Percentiles rank a stretch among this genome's conserved stretches.
These are phyloP conservation scores for Boeremia exigua DNA, from an alignment of 2,329 filamentous ascomycete species.

Conservation along the genomic window DNA sequence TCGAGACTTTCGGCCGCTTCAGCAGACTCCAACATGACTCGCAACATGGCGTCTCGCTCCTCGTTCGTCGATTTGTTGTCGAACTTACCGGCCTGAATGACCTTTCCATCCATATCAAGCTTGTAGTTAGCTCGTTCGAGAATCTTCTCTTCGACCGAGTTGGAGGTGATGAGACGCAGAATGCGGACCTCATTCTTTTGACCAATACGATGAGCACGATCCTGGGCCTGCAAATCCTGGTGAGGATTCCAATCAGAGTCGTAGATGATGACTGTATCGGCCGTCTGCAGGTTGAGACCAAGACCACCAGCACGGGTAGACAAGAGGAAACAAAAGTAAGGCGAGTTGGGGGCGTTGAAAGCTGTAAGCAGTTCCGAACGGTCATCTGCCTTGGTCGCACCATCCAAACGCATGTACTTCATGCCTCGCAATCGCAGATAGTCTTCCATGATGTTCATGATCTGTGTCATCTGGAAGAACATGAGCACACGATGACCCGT, in stretches of 20 bases:
- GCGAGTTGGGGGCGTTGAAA: slow-evolving; percentile 89
- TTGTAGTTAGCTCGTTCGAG: slow-evolving; percentile 96
- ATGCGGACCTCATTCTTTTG: slow-evolving; percentile 99
- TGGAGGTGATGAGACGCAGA: slow-evolving; percentile 90
- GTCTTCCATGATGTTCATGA: slow-evolving; percentile 99
- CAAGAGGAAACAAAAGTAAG: slow-evolving; percentile 98
- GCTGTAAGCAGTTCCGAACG: slow-evolving; percentile 86
- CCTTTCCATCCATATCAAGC: slow-evolving; percentile 98
- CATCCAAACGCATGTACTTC: slow-evolving; percentile 89
- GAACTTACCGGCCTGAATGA: slow-evolving; percentile 98
- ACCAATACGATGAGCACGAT: slow-evolving; percentile 99
- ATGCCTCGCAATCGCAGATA: slow-evolving; percentile 85
- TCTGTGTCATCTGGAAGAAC: slow-evolving; percentile 99
- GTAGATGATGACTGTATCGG: slow-evolving; percentile 99
- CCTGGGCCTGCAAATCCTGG: slow-evolving; percentile 97
- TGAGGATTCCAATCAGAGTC: slow-evolving; percentile 99
- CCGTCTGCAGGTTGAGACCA: slow-evolving; percentile 94
- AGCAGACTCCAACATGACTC: slow-evolving; percentile 86
- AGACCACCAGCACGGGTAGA: slow-evolving; percentile 98
- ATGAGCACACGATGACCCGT: slow-evolving; percentile 95
- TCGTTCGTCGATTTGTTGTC: slow-evolving; percentile 99
- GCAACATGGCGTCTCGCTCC: slow-evolving; percentile 94
- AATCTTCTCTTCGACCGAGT: slow-evolving; percentile 98
- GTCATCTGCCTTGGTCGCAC: slow-evolving; percentile 97
- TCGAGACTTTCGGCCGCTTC: slow-evolving; percentile 74